These are phyloP conservation scores for Gautieria morchelliformis DNA, from an alignment of 768 basidiomycete genomes.

Conservation along the genomic window DNA sequence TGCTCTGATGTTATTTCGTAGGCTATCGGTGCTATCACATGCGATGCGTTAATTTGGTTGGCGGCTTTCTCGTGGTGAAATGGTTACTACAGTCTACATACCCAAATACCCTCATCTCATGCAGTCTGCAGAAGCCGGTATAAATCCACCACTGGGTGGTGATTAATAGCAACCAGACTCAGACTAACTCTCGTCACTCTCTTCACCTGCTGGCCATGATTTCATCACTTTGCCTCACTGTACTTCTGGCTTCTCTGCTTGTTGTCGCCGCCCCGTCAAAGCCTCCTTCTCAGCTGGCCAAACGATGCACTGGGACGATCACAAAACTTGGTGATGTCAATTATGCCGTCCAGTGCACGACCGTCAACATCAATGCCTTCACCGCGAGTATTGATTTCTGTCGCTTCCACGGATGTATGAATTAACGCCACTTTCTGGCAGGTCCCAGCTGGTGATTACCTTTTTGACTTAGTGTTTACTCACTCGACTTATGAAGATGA, in stretches of 20 bases:
- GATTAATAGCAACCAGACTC: too few species aligned
- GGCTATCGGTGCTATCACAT: too few species aligned
- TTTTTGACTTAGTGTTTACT: too few species aligned
- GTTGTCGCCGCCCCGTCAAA: background rate
- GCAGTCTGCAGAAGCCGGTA: too few species aligned
- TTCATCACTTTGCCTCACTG: background rate
- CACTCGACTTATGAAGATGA: background rate
- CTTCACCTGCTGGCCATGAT: background rate
- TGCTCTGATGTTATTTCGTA: too few species aligned
- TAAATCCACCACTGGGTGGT: conserved; percentile 14
- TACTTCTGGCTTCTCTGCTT: background rate
- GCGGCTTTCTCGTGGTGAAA: too few species aligned
- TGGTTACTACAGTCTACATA: too few species aligned
- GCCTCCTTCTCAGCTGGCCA: background rate
- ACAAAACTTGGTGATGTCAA: conserved; percentile 41
- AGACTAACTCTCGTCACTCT: background rate
- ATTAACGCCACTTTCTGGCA: background rate
- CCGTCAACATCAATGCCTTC: conserved; percentile 47
- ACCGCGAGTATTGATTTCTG: conserved; percentile 26
- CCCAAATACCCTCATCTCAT: too few species aligned
- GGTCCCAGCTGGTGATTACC: conserved; percentile 2
- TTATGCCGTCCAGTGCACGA: conserved; percentile 44
- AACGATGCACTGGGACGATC: conserved; percentile 37
- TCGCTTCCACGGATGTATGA: background rate
- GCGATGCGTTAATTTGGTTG: too few species aligned